Conservation (phyloP, 768 basidiomycete species). For the Melanogaster broomeanus region DNA sequence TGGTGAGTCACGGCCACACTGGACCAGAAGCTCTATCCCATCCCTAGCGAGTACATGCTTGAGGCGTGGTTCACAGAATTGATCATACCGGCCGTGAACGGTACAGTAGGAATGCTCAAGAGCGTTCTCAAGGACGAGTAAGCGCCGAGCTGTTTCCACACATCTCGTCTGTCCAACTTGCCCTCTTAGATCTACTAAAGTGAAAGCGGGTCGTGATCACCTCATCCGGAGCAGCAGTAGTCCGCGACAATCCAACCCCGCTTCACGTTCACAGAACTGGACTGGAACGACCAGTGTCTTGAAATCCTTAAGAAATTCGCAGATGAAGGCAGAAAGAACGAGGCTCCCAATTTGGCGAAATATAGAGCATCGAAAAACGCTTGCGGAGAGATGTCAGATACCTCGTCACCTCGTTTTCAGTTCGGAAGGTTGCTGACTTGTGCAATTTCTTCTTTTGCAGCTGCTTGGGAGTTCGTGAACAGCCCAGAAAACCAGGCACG, state of each 20-base stretch:
- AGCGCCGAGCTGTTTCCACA: no score
- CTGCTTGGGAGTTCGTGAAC: no score
- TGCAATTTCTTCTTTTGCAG: no score
- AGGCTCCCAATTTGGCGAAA: conserved; percentile 37
- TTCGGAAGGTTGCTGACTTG: neutral
- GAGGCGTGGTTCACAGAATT: conserved; percentile 43
- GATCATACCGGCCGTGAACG: conserved; percentile 69
- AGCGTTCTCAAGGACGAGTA: conserved; percentile 55
- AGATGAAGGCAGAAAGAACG: conserved; percentile 44
- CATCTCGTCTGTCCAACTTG: no score
- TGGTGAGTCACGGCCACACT: conserved; percentile 16
- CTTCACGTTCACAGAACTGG: conserved; percentile 43
- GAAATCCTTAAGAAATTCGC: conserved; percentile 45
- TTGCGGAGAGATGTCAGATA: conserved; percentile 57
- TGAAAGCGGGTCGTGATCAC: conserved; percentile 71
- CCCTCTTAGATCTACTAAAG: conserved; percentile 38
- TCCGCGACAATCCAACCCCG: conserved; percentile 26
- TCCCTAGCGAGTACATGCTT: neutral
- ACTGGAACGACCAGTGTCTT: no score
- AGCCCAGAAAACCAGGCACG: conserved; percentile 29
- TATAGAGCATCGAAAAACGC: conserved; percentile 67
- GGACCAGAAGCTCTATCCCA: neutral
- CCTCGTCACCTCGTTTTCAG: neutral
- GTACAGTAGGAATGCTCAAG: no score
- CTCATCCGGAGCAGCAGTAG: no score